phyloP scores from a whole-genome alignment of 805 yeast species.

The Maudiozyma serrabonitensis region DNA sequence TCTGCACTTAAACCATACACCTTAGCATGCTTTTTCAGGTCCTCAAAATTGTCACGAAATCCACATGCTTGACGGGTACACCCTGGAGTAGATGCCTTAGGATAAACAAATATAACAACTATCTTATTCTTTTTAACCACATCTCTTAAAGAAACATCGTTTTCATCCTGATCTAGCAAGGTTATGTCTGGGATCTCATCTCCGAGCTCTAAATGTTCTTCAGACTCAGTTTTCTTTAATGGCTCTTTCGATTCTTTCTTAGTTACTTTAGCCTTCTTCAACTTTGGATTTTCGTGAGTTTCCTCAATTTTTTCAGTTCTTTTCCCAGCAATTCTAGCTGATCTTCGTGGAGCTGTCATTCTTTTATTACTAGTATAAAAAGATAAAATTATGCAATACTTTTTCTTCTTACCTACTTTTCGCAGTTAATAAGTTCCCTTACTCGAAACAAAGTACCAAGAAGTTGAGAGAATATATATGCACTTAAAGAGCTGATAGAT shows the following conservation, averaged over 20 bases:
- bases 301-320: constrained; percentile 4
- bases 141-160: constrained; percentile 41
- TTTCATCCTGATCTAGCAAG: constrained; percentile 61
- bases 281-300: neutral
- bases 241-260: neutral
- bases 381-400: too few species aligned
- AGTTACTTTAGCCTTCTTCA: constrained; percentile 1
- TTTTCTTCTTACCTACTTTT: too few species aligned
- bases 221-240: neutral
- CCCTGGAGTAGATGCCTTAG: constrained; percentile 91
- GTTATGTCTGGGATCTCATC: constrained; percentile 57
- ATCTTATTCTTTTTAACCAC: constrained; percentile 34
- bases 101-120: constrained; percentile 65
- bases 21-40: constrained; percentile 31
- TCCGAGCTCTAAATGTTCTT: constrained; percentile 37
- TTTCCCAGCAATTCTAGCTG: constrained; percentile 19
- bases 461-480: too few species aligned
- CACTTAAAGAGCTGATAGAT: neutral
- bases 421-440: too few species aligned
- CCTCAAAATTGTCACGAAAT: constrained; percentile 55
- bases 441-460: too few species aligned
- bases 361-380: too few species aligned
- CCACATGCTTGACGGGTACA: constrained; percentile 94
- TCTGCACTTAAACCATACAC: constrained; percentile 83
- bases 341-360: constrained; percentile 24